Percentiles rank a stretch among this genome's conserved stretches.
Conservation (phyloP, 1,139 yeast species). For the Tardiomyces blankii region DNA sequence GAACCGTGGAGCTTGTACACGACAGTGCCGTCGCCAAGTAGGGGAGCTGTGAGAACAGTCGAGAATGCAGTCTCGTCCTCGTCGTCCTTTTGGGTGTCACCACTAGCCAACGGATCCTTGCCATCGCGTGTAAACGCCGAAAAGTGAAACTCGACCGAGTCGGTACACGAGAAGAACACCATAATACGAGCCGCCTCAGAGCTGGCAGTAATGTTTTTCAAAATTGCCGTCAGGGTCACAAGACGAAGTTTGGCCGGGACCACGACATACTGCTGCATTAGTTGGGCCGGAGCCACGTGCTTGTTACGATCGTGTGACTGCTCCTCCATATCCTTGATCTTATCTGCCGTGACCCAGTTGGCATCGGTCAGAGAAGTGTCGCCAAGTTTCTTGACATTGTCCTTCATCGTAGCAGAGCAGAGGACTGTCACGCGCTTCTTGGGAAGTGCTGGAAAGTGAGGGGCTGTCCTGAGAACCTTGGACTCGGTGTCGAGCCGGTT, state of each 20-base stretch:
- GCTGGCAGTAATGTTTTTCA: conserved; percentile 38
- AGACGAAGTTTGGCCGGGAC: conserved; percentile 88
- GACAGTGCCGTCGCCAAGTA: conserved; percentile 26
- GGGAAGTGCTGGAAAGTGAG: conserved; percentile 50
- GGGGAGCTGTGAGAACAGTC: conserved; percentile 1
- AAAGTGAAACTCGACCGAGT: conserved; percentile 88
- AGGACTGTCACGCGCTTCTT: conserved; percentile 59
- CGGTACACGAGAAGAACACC: conserved; percentile 88
- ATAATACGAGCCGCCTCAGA: conserved; percentile 44
- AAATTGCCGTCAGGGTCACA: conserved; percentile 62
- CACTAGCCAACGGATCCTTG: conserved; percentile 14
- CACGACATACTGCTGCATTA: conserved; percentile 62
- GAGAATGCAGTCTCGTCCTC: conserved; percentile 17
- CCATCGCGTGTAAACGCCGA: conserved; percentile 46
- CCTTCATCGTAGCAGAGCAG: conserved; percentile 91
- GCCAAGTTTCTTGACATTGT: conserved; percentile 70
- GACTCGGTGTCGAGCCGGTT: conserved; percentile 37
- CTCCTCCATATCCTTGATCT: conserved; percentile 9
- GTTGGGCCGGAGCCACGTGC: conserved; percentile 77
- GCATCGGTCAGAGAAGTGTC: conserved; percentile 63
- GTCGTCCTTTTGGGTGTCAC: conserved; percentile 19
- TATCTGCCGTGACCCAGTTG: conserved; percentile 39
- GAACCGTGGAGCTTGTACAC: conserved; percentile 89
- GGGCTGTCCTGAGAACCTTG: conserved; percentile 26
- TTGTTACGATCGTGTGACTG: conserved; percentile 11